These are phyloP conservation scores for Crithidia fasciculata DNA, from an alignment of 208 protist species.

Conservation along the genomic window DNA sequence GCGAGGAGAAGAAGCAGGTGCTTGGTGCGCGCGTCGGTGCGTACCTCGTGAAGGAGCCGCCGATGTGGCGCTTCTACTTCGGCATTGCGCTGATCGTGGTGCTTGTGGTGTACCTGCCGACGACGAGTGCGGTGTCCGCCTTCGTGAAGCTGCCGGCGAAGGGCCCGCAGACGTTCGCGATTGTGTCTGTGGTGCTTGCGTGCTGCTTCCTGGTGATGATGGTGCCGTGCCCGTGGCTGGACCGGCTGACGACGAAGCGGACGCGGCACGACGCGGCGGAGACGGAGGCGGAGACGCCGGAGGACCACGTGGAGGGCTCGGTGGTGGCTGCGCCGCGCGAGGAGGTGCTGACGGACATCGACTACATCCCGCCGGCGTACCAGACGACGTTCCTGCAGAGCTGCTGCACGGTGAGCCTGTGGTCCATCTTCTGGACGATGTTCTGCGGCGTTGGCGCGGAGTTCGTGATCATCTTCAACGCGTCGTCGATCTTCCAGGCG, in stretches of 20 bases:
- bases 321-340: neutral
- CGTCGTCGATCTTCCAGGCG: conserved; percentile 52
- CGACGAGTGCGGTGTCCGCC: conserved; percentile 36
- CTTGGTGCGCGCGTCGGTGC: conserved; percentile 13
- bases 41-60: conserved; percentile 52
- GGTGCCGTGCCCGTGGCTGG: conserved; percentile 11
- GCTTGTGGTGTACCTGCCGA: conserved; percentile 59
- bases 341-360: conserved; percentile 39
- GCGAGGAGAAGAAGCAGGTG: conserved; percentile 25
- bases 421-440: conserved; percentile 57
- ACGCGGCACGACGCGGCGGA: neutral
- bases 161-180: conserved; percentile 31
- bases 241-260: neutral
- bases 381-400: conserved; percentile 61
- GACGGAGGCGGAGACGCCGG: neutral
- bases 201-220: conserved; percentile 18
- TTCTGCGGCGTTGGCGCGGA: conserved; percentile 57
- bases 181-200: conserved; percentile 32
- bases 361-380: conserved; percentile 74
- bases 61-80: conserved; percentile 52
- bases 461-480: conserved; percentile 75
- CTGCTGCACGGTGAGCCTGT: conserved; percentile 51
- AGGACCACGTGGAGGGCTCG: neutral
- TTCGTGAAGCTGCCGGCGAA: conserved; percentile 23
- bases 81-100: conserved; percentile 53